These are phyloP conservation scores for Neurospora pannonica DNA, from an alignment of 495 filamentous ascomycete genomes.

Conservation along the genomic window DNA sequence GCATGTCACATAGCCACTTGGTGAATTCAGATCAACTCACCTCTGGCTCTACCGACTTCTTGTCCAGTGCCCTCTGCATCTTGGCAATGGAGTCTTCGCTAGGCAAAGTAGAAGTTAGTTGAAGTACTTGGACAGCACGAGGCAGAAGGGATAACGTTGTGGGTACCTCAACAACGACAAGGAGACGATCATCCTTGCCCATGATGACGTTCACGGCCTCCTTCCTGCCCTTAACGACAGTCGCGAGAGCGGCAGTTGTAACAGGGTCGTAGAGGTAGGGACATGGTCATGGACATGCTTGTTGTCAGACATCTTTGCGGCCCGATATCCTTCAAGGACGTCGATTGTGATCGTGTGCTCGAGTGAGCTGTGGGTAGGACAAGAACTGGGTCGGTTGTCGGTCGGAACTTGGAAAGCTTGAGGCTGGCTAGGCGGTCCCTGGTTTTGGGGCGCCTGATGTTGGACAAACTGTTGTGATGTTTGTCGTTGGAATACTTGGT, in stretches of 20 bases:
- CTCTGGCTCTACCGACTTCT: background rate
- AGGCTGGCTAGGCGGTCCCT: background rate
- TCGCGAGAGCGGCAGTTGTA: constrained; percentile 48
- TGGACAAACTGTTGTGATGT: background rate
- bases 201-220: constrained; percentile 80
- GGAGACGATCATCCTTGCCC: constrained; percentile 67
- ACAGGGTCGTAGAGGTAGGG: constrained; percentile 42
- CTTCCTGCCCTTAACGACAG: constrained; percentile 72
- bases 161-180: constrained; percentile 69
- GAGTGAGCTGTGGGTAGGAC: constrained; percentile 19
- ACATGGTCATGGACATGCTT: no score
- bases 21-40: background rate
- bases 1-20: background rate
- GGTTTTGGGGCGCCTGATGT: background rate
- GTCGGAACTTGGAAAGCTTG: background rate
- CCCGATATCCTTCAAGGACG: constrained; percentile 27
- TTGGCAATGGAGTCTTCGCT: background rate
- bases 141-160: background rate
- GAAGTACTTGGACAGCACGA: constrained; percentile 33
- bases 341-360: constrained; percentile 14
- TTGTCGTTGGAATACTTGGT: constrained; percentile 99
- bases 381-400: constrained; percentile 17
- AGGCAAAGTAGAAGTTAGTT: constrained; percentile 54
- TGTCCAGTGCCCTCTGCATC: background rate
- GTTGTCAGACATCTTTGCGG: no score